Evolutionary conservation across 1,284 basidiomycete genomes (phyloP).

Genomic region (Moesziomyces sp.): DNA sequence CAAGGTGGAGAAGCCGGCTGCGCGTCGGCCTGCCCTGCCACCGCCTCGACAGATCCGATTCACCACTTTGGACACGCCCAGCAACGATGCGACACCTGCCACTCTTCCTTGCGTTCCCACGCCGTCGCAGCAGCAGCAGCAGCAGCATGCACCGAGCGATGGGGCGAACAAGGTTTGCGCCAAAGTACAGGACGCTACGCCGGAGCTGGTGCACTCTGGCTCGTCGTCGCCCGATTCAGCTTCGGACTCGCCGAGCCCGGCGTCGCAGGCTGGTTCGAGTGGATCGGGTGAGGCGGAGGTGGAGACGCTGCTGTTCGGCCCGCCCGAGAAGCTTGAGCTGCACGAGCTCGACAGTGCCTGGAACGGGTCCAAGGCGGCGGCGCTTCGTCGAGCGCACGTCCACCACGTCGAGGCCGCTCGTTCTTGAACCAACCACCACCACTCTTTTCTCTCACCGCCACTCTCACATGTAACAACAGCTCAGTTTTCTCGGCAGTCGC

Average conservation of each 20-base stretch:
- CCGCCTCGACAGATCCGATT: conserved; percentile 49
- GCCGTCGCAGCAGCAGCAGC: conserved; percentile 11
- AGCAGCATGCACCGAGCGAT: conserved; percentile 24
- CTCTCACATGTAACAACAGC: conserved; percentile 24
- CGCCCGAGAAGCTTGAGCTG: conserved; percentile 46
- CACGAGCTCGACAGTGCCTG: conserved; percentile 46
- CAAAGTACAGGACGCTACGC: conserved; percentile 16
- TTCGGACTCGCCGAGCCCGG: conserved; percentile 39
- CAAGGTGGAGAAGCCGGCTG: conserved; percentile 23
- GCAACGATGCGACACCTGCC: conserved; percentile 5
- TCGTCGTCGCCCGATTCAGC: conserved; percentile 32
- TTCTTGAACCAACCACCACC: background rate
- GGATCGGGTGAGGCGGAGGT: conserved; percentile 34
- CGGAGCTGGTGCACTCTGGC: conserved; percentile 31
- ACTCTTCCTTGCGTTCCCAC: no score
- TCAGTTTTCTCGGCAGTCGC: background rate
- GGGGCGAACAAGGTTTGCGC: conserved; percentile 13
- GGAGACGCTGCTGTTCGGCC: conserved; percentile 44
- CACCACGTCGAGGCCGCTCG: conserved; percentile 15
- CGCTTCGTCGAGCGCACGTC: conserved; percentile 16
- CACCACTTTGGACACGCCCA: conserved; percentile 40
- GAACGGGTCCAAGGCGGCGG: conserved; percentile 26
- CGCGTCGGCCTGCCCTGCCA: conserved; percentile 38
- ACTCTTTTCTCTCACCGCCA: no score
- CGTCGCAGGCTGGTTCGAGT: conserved; percentile 22